Evolutionary conservation across 306 rosid genomes (phyloP), one percentile per base, ranked within the genome.

Genomic region (Pueraria montana): DNA sequence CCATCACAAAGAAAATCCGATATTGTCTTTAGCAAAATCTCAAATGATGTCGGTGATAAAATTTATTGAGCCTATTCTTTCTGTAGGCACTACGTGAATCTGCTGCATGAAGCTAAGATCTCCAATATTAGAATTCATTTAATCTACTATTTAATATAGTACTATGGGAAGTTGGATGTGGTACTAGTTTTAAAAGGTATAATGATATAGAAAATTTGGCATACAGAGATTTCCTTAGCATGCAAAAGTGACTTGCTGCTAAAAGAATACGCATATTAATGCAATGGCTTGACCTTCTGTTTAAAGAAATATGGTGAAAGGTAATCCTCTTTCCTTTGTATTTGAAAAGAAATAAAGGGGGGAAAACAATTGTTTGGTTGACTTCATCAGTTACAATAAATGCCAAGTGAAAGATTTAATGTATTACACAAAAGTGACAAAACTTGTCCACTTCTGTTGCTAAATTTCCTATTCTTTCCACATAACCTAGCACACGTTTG

Each of bases 21-120:
- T 79, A 21, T 30, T 50, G 20, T 36, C 72, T 58, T 78, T 30
- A 13, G 14, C 20, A 69, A 49, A 84, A 55, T 45, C 4, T 50
- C 5, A 26, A 74, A 42, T 68, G 62, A 69, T 30, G 78, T 52
- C 16, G 23, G 45, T 49, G 72, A 59, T 26, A 12, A 76, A 36
- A 59, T 59, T 59, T 26, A 21, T 24, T 63, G 62, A 80, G 68
- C 7, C 24, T 49, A 16, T 46, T 74, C 43, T 84, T 66, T 56
- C 75, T 40, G 17, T 23, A 21, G 30, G 81, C 73, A 55, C 64
- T 18, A n/a, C n/a, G 52, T n/a, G 30, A 68, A 38, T 59, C 53
- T 76, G 53, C 78, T 66, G 76, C 66, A 62, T 43, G 40, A 70
- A 79, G 77, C 72, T 38, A 27, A 56, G 21, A 64, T 72, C 43